Percentiles rank a stretch among this genome's conserved stretches.
Conservation (phyloP, 1,284 basidiomycete genomes). For the Ceratobasidium sp. region DNA sequence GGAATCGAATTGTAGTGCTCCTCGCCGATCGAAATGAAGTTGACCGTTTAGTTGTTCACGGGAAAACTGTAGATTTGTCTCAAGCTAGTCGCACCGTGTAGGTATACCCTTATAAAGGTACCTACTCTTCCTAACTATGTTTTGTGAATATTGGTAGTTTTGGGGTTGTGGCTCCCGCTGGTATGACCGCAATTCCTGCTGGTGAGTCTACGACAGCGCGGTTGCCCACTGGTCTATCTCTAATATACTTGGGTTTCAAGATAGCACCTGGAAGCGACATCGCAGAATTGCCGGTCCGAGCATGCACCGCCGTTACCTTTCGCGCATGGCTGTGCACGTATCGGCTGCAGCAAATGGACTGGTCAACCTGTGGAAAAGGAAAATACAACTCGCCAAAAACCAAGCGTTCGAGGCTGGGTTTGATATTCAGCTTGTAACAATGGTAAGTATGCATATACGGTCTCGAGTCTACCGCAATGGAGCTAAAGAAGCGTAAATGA, state of each 20-base stretch:
- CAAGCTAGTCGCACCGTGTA: neutral
- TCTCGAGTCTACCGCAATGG: neutral
- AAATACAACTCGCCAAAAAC: neutral
- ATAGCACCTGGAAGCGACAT: slow-evolving; percentile 6
- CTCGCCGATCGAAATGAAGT: slow-evolving; percentile 14
- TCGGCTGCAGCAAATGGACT: neutral
- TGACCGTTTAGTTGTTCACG: slow-evolving; percentile 16
- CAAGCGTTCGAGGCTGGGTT: neutral
- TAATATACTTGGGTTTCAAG: neutral
- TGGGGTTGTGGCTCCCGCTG: neutral
- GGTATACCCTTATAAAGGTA: neutral
- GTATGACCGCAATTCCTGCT: slow-evolving; percentile 1
- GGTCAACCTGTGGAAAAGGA: slow-evolving; percentile 11
- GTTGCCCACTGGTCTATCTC: neutral
- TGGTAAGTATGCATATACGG: neutral
- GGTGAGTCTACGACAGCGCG: neutral
- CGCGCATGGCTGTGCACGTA: slow-evolving; percentile 7
- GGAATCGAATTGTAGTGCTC: neutral
- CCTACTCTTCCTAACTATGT: neutral
- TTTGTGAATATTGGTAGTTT: neutral
- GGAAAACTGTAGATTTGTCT: slow-evolving; percentile 15
- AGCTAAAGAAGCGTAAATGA: neutral
- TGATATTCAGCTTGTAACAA: neutral
- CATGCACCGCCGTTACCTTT: slow-evolving; percentile 25
- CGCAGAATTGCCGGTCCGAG: slow-evolving; percentile 3